Evolutionary conservation across 1,284 basidiomycete genomes (phyloP), one percentile per base, ranked within the genome.

Genomic region (Chiua sp.): DNA sequence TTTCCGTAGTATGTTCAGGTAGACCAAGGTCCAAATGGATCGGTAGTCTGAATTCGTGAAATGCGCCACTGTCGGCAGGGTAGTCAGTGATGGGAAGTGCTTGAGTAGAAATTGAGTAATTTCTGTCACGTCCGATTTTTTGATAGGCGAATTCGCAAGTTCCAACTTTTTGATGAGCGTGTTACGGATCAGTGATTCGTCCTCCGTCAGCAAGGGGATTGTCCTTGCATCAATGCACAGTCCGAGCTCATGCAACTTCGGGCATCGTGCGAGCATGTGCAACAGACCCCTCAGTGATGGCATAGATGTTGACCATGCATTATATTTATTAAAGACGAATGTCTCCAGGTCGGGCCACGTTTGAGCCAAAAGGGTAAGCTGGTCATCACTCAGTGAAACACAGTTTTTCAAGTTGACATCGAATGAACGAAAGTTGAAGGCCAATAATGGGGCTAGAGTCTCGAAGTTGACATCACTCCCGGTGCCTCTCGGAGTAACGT

Each of bases 261-360:
- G 62, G 42, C 66, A 70, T 4, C 28, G 56, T 18, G 50, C 56
- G 15, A 65, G 39, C 32, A 71, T 22, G 22, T 23, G 53, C 8
- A 65, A 33, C 11, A 67, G 47, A 18, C 66, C 55, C 39, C 42
- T 63, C 42, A 68, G 28, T 11, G 61, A n/a, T n/a, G n/a, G n/a
- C n/a, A n/a, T n/a, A n/a, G n/a, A n/a, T n/a, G n/a, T n/a, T n/a
- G n/a, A n/a, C n/a, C n/a, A n/a, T n/a, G n/a, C n/a, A n/a, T n/a
- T n/a, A n/a, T n/a, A n/a, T n/a, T n/a, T n/a, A n/a, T n/a, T n/a
- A n/a, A n/a, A n/a, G n/a, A n/a, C n/a, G 37, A 66, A 47, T 2
- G 12, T 47, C 37, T 61, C 50, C 35, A 66, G 50, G 26, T 52
- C 50, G 11, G 63, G 59, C 66, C 68, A 72, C 11, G 49, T 56